phyloP scores from a whole-genome alignment of 2,329 filamentous ascomycete species.

The Aspergillus tubingensis region DNA sequence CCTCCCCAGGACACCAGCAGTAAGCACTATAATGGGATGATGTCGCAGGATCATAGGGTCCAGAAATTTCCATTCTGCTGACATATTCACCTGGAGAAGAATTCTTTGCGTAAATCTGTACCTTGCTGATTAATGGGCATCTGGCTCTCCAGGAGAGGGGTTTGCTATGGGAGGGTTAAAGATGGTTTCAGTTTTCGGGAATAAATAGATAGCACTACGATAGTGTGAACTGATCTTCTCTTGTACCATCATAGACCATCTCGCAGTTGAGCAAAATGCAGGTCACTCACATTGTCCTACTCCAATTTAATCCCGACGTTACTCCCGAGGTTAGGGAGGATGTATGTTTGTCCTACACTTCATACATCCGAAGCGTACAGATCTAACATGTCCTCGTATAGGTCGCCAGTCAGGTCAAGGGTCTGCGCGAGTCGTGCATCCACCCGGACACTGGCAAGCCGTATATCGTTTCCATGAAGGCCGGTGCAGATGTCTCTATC shows the following conservation, averaged over 20 bases:
- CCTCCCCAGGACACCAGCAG: neutral
- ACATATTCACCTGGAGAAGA: neutral
- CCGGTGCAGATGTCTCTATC: neutral
- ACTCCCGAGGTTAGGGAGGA: neutral
- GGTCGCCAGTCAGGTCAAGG: neutral
- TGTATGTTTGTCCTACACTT: neutral
- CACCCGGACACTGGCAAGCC: neutral
- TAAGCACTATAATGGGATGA: too few relatives aligned
- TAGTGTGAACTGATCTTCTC: too few relatives aligned
- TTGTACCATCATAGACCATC: neutral
- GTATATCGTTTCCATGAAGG: conserved; percentile 1
- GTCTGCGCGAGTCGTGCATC: neutral
- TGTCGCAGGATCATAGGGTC: neutral
- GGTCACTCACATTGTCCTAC: conserved; percentile 1
- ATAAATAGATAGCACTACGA: neutral
- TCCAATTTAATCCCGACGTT: conserved; percentile 1
- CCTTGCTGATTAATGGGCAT: neutral
- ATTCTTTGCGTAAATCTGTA: neutral
- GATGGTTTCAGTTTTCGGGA: neutral
- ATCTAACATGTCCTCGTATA: neutral
- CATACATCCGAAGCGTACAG: neutral
- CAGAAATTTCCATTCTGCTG: neutral
- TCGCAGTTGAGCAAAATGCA: neutral
- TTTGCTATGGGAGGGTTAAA: neutral
- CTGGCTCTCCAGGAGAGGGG: neutral